Conservation (phyloP, 805 yeast genomes). For the Hanseniaspora taiwanica region DNA sequence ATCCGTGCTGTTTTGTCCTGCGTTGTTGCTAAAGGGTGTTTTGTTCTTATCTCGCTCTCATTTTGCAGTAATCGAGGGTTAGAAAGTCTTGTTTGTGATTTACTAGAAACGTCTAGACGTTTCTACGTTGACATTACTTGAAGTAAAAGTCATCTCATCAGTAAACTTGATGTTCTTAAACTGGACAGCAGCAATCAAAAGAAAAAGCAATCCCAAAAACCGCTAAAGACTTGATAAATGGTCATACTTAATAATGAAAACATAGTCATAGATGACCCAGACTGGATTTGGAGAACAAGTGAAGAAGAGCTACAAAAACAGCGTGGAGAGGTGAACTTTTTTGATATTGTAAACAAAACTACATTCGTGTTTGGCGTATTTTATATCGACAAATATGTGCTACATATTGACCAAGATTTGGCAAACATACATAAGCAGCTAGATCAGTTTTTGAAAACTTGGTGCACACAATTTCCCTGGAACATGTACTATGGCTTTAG, state of each 20-base stretch:
- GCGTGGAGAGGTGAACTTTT: constrained; percentile 9
- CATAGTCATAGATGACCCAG: constrained; percentile 1
- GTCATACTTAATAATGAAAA: background rate
- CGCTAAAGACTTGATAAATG: background rate
- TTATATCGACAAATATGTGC: constrained; percentile 12
- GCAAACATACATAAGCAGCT: constrained; percentile 12
- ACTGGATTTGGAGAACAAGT: constrained; percentile 4
- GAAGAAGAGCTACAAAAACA: constrained; percentile 16
- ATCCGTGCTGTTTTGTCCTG: too few relatives aligned
- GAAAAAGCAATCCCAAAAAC: background rate
- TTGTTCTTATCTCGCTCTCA: too few relatives aligned
- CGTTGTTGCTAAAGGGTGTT: too few relatives aligned
- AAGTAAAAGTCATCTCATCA: too few relatives aligned
- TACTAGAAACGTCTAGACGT: too few relatives aligned
- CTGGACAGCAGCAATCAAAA: background rate
- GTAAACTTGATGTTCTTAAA: background rate
- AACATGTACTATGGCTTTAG: constrained; percentile 17
- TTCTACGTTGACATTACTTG: too few relatives aligned
- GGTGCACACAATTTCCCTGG: constrained; percentile 33
- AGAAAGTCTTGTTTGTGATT: too few relatives aligned
- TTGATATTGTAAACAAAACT: constrained; percentile 12
- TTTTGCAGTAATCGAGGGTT: too few relatives aligned
- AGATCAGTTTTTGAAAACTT: constrained; percentile 19
- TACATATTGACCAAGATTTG: constrained; percentile 2
- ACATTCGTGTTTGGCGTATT: constrained; percentile 19